Base-by-base conservation (phyloP, 129 eudicot genomes). In the Deinandra increscens region DNA sequence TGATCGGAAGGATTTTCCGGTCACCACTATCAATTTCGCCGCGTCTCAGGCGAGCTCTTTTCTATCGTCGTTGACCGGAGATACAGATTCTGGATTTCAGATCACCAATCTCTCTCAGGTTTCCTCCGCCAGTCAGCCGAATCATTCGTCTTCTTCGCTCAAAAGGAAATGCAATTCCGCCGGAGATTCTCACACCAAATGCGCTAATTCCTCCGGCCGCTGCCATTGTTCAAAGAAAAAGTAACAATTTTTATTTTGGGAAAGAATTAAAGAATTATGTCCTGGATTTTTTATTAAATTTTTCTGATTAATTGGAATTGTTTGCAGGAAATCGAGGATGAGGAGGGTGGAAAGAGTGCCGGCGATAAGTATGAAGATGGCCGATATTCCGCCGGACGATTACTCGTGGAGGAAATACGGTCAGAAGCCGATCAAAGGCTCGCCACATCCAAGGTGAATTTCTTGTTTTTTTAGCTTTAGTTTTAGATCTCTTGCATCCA, bases 361-460 rank as follows among this genome's bases (percentile, higher is more conserved):
- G 48, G 99, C 99, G 9, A 89, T 94, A 46, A 94, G 99, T 72
- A 51, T 84, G 86, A 93, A 89, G 75, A 89, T 89, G 97, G 95
- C 99, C 36, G 97, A 93, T 77, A 93, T 93, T 42, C 95, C 99
- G 53, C 91, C 99, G 18, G 99, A 93, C 68, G 97, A 93, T 71
- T 93, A 78, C 75, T 89, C 99, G 4, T 93, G 99, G 99, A 85
- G 99, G 79, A 93, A 93, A 44, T 93, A 93, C 60, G 99, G 99
- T 59, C 99, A 93, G 71, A 93, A 93, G 74, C 99, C 97, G 12
- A 89, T 93, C 77, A 93, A 93, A 68, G 99, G 99, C 1, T 93
- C 98, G 29, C 98, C 98, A 49, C 90, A 93, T 83, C 98, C 98
- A 33, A 84, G 98, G 98, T 92, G 63, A 38, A 58, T 13, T 15